phyloP scores from a whole-genome alignment of 1,284 basidiomycete genomes.

The Thecaphora thlaspeos region DNA sequence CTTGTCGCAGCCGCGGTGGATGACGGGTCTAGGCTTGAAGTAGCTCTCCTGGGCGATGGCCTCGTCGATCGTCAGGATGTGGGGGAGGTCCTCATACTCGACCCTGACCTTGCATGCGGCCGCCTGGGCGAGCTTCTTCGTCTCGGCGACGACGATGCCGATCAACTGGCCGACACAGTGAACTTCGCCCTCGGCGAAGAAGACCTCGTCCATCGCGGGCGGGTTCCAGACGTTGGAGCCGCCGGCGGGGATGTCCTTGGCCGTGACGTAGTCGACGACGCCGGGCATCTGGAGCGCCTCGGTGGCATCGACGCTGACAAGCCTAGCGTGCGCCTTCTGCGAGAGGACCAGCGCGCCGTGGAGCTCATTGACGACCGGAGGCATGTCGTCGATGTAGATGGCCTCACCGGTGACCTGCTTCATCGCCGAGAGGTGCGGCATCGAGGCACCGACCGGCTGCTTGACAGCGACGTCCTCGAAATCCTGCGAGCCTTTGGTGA shows the following conservation, averaged over 20 bases:
- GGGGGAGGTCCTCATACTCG: constrained; percentile 57
- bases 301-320: constrained; percentile 50
- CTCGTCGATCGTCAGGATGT: constrained; percentile 57
- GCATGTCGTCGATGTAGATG: constrained; percentile 58
- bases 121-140: constrained; percentile 56
- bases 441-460: constrained; percentile 42
- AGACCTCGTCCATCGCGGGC: constrained; percentile 56
- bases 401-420: constrained; percentile 59
- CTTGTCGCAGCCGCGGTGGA: constrained; percentile 36
- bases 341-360: constrained; percentile 56
- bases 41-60: constrained; percentile 49
- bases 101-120: constrained; percentile 56
- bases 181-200: constrained; percentile 57
- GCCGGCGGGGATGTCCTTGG: constrained; percentile 50
- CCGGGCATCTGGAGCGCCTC: constrained; percentile 54
- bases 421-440: constrained; percentile 55
- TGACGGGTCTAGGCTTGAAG: constrained; percentile 42
- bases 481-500: constrained; percentile 39
- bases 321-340: constrained; percentile 55
- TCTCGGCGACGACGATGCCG: constrained; percentile 55
- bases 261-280: constrained; percentile 52
- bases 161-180: constrained; percentile 56
- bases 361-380: constrained; percentile 51
- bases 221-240: constrained; percentile 57
- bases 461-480: constrained; percentile 42